Conservation (phyloP, 306 rosid genomes). For the Vigna unguiculata region DNA sequence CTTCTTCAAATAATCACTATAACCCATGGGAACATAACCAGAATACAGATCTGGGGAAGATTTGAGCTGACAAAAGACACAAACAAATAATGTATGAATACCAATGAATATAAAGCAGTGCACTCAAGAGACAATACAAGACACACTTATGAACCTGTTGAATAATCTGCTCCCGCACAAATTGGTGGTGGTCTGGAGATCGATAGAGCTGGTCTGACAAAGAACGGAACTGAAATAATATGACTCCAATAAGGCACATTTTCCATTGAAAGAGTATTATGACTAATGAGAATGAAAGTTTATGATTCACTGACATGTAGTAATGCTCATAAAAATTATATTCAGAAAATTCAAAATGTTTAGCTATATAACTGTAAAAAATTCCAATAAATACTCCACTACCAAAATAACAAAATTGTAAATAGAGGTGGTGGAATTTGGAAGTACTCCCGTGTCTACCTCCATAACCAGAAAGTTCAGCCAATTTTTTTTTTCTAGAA, state of each 20-base stretch:
- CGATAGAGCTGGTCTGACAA: slow-evolving; percentile 96
- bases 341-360: slow-evolving; percentile 13
- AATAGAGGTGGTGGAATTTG: not conserved
- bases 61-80: slow-evolving; percentile 64
- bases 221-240: slow-evolving; percentile 83
- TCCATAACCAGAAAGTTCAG: not conserved
- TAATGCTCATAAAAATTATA: slow-evolving; percentile 25
- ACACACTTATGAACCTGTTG: slow-evolving; percentile 65
- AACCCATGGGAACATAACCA: slow-evolving; percentile 90
- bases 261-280: slow-evolving; percentile 6
- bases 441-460: not conserved
- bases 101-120: slow-evolving; percentile 21
- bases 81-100: slow-evolving; percentile 31
- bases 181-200: slow-evolving; percentile 76
- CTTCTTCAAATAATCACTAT: slow-evolving; percentile 79
- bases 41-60: slow-evolving; percentile 59
- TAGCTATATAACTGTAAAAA: slow-evolving; percentile 21
- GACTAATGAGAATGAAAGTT: slow-evolving; percentile 2
- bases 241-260: slow-evolving; percentile 39
- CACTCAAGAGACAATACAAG: not conserved
- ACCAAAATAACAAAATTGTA: not conserved
- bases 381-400: not conserved
- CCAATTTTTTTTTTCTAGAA: not conserved
- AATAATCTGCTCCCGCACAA: slow-evolving; percentile 84
- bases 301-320: not conserved